phyloP scores from a whole-genome alignment of 148 eudicot genomes.

The Diospyros lotus region DNA sequence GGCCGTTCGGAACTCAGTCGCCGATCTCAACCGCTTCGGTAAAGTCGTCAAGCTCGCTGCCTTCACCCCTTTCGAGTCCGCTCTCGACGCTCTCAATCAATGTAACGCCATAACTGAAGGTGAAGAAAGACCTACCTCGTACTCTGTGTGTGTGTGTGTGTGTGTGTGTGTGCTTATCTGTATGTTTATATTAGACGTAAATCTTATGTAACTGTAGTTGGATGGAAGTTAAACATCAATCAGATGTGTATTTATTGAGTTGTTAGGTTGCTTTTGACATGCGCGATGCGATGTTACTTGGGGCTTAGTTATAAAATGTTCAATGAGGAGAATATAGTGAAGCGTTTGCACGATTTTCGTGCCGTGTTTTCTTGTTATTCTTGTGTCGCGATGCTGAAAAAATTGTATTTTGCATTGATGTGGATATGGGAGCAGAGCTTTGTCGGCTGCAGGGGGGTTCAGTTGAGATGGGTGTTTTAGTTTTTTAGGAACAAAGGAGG shows the following conservation, averaged over 20 bases:
- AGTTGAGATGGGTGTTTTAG: too few relatives aligned
- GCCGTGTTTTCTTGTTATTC: background rate
- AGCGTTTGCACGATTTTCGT: background rate
- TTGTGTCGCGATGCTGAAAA: background rate
- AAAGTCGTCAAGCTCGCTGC: conserved; percentile 75
- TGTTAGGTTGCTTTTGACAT: background rate
- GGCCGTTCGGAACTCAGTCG: conserved; percentile 66
- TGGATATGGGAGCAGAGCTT: too few relatives aligned
- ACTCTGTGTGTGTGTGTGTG: background rate
- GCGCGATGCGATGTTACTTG: background rate
- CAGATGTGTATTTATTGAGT: background rate
- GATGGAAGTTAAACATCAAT: background rate
- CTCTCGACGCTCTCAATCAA: conserved; percentile 87
- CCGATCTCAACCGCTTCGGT: conserved; percentile 78
- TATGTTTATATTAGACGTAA: background rate
- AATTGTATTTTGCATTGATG: background rate
- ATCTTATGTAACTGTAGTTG: background rate
- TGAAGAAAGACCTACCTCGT: background rate
- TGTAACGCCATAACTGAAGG: conserved; percentile 92
- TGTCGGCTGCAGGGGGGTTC: too few relatives aligned
- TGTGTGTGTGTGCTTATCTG: background rate
- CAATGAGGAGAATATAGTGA: background rate
- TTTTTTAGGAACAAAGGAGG: too few relatives aligned
- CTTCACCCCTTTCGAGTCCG: conserved; percentile 76
- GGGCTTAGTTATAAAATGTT: background rate